A percentile compares a stretch with the other conserved stretches of the same genome.
phyloP scores from a whole-genome alignment of 2,329 filamentous ascomycete genomes.

The Diaporthe citrichinensis region DNA sequence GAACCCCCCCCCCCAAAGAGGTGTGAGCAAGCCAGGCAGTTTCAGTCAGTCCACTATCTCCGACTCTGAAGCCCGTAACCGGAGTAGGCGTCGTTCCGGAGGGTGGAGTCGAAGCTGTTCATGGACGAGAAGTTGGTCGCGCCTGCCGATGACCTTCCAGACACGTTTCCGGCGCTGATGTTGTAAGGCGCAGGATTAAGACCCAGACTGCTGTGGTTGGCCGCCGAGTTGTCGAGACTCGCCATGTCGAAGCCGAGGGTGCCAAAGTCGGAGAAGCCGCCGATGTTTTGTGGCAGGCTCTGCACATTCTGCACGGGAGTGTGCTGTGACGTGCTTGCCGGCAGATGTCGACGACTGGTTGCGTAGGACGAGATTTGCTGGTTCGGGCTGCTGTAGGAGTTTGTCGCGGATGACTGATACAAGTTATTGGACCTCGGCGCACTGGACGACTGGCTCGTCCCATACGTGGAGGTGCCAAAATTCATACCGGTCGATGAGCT shows the following conservation, averaged over 20 bases:
- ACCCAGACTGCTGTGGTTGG: conserved; percentile 44
- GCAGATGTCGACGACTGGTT: conserved; percentile 36
- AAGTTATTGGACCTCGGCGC: conserved; percentile 33
- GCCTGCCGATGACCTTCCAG: conserved; percentile 46
- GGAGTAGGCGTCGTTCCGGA: conserved; percentile 40
- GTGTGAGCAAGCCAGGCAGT: background rate
- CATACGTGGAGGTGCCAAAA: conserved; percentile 43
- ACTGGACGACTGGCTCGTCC: conserved; percentile 36
- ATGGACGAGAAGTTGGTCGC: conserved; percentile 44
- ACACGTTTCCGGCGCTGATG: conserved; percentile 45
- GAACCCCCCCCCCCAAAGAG: background rate
- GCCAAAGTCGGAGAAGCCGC: conserved; percentile 46
- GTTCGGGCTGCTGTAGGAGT: conserved; percentile 36
- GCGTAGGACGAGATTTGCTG: conserved; percentile 39
- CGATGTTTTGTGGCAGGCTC: conserved; percentile 42
- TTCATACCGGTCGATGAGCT: conserved; percentile 42
- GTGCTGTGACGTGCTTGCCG: conserved; percentile 38
- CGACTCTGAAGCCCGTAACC: conserved; percentile 46
- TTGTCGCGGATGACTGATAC: conserved; percentile 32
- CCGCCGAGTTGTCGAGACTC: conserved; percentile 47
- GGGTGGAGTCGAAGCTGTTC: conserved; percentile 47
- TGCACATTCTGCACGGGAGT: conserved; percentile 40
- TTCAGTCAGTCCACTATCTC: conserved; percentile 37
- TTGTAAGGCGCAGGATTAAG: conserved; percentile 47
- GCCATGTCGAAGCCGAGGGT: conserved; percentile 48